phyloP scores from a whole-genome alignment of 2,329 filamentous ascomycete genomes.

The Cyphellophora attinorum region DNA sequence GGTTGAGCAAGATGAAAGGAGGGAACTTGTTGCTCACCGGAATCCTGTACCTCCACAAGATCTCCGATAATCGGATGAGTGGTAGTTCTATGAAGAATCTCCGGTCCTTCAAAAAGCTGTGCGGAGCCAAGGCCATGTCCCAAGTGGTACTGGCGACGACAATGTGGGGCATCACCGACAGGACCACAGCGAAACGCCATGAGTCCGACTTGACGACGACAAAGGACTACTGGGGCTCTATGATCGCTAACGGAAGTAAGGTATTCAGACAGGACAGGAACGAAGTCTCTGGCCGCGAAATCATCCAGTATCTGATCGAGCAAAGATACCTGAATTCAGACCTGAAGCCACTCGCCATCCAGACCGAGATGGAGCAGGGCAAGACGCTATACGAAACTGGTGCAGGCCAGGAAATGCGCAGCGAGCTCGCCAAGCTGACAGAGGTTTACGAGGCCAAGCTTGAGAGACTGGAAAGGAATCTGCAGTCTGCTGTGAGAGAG shows the following conservation, averaged over 20 bases:
- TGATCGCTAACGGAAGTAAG: conserved; percentile 1
- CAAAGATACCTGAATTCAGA: not conserved
- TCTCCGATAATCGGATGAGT: conserved; percentile 25
- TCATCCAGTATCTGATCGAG: not conserved
- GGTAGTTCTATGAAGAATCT: conserved; percentile 25
- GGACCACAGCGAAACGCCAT: not conserved
- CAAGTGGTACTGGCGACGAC: not conserved
- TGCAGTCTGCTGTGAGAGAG: not conserved
- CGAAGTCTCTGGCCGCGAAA: not conserved
- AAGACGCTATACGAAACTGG: not conserved
- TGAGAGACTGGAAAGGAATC: not conserved
- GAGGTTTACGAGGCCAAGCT: not conserved
- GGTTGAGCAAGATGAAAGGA: conserved; percentile 19
- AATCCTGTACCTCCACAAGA: conserved; percentile 30
- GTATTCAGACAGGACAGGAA: not conserved
- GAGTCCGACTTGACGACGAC: not conserved
- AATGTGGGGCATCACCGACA: not conserved
- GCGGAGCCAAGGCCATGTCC: conserved; percentile 19
- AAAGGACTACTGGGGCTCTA: conserved; percentile 1
- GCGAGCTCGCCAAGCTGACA: not conserved
- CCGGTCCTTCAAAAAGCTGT: conserved; percentile 29
- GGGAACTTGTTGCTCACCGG: conserved; percentile 19
- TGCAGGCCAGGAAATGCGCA: not conserved
- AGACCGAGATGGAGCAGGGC: not conserved
- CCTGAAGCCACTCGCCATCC: not conserved